Evolutionary conservation across 176 grass and related monocot genomes (phyloP), one percentile per base, ranked within the genome.

Genomic region (Juncus effusus): DNA sequence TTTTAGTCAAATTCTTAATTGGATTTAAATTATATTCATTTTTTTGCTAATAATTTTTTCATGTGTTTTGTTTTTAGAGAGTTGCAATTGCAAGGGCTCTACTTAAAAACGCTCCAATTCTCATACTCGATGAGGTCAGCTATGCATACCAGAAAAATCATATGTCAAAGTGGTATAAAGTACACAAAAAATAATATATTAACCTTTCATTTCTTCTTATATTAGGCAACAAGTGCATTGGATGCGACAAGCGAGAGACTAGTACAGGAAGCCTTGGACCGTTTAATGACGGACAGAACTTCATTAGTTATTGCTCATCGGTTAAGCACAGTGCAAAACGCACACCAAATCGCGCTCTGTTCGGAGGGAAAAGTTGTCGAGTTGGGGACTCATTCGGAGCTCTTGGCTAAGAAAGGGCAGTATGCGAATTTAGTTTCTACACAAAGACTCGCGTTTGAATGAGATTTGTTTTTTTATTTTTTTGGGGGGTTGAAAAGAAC

Each of bases 61-160:
- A 54, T 76, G 11, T 35, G 44, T 47, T 79, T 66, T 78, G 6
- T 51, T 75, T 78, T 38, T 66, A 97, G 93, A 92, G 93, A 80
- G 77, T 97, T 78, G 85, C 93, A 54, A 92, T 97, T 62, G 93
- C 93, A 42, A 65, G 88, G 53, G 93, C 93, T 65, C 82, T 97
- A 68, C 80, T 97, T 54, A 97, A 97, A 66, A 82, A 97, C 61
- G 85, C 93, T 65, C 93, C 93, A 47, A 73, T 97, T 81, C 82
- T 97, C 53, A 89, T 97, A 84, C 93, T 97, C 59, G 93, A 97
- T 67, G 93, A 97, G 93, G 88, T 97, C 77, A 77, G 11, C 61
- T 36, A 67, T 78, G 12, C 65, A 56, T 56, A 40, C 10, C n/a
- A 54, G 28, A 54, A 40, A 68, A 68, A 16, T 38, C 38, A 15